A percentile compares a stretch with the other conserved stretches of the same genome.
These are phyloP conservation scores for Mrakia blollopis DNA, from an alignment of 768 basidiomycete species.

Conservation along the genomic window DNA sequence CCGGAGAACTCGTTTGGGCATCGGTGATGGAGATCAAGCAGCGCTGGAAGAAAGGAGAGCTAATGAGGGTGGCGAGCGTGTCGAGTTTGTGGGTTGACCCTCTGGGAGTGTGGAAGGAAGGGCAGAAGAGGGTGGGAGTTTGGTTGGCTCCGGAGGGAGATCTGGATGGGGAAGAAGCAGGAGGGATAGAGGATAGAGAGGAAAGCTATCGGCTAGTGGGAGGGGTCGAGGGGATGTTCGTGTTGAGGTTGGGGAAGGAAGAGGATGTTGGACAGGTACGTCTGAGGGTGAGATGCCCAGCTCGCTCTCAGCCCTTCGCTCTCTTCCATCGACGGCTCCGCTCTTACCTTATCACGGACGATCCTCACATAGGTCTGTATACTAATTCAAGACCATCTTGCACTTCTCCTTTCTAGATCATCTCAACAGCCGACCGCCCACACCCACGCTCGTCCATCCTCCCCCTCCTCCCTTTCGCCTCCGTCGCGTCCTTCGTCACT, in stretches of 20 bases:
- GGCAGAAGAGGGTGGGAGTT: not conserved
- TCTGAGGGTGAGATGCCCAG: no score
- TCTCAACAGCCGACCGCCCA: not conserved
- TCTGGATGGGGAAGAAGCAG: not conserved
- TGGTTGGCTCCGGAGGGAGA: not conserved
- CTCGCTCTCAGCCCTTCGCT: no score
- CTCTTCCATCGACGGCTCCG: no score
- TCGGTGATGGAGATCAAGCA: not conserved
- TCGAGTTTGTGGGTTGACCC: not conserved
- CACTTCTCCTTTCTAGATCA: not conserved
- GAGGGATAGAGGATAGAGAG: no score
- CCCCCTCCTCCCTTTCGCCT: not conserved
- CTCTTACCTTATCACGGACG: no score
- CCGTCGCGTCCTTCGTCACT: not conserved
- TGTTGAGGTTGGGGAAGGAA: not conserved
- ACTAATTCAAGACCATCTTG: not conserved
- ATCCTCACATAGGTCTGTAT: no score
- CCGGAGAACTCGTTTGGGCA: not conserved
- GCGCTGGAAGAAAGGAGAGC: not conserved
- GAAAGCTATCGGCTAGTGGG: no score
- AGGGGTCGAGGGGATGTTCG: not conserved
- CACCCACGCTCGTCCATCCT: not conserved
- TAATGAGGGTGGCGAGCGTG: not conserved
- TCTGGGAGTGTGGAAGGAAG: not conserved
- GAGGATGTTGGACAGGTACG: not conserved